phyloP scores from a whole-genome alignment of 768 basidiomycete genomes.

The Leccinum imitatum region DNA sequence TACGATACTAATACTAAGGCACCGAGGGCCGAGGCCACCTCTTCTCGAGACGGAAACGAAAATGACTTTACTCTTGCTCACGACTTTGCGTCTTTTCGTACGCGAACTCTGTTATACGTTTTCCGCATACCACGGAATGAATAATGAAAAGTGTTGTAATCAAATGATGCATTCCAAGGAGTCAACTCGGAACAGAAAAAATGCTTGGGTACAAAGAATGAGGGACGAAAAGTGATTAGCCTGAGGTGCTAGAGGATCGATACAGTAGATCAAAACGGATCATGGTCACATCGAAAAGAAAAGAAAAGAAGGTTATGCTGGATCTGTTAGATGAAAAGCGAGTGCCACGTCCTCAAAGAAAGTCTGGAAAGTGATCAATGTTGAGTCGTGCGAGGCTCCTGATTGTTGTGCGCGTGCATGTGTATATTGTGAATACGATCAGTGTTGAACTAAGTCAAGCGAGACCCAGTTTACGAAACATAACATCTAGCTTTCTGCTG shows the following conservation, averaged over 20 bases:
- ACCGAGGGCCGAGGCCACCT: no score
- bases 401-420: not conserved
- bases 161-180: conserved; percentile 15
- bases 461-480: conserved; percentile 71
- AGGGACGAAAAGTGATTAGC: not conserved
- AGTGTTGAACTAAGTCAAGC: conserved; percentile 29
- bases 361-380: conserved; percentile 13
- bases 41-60: no score
- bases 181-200: not conserved
- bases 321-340: not conserved
- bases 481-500: conserved; percentile 73
- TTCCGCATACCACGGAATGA: no score
- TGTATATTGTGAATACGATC: conserved; percentile 14
- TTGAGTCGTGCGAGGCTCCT: conserved; percentile 6
- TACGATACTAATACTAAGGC: no score
- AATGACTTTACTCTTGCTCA: no score
- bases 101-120: no score
- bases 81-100: no score
- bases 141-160: no score
- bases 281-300: not conserved
- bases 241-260: conserved; percentile 3
- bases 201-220: not conserved
- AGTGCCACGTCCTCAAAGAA: not conserved
- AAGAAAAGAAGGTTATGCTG: conserved; percentile 1
- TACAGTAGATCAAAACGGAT: conserved; percentile 10